A percentile compares a stretch with the other conserved stretches of the same genome.
phyloP scores from a whole-genome alignment of 2,329 filamentous ascomycete genomes.

The Arthrobotrys entomopaga region DNA sequence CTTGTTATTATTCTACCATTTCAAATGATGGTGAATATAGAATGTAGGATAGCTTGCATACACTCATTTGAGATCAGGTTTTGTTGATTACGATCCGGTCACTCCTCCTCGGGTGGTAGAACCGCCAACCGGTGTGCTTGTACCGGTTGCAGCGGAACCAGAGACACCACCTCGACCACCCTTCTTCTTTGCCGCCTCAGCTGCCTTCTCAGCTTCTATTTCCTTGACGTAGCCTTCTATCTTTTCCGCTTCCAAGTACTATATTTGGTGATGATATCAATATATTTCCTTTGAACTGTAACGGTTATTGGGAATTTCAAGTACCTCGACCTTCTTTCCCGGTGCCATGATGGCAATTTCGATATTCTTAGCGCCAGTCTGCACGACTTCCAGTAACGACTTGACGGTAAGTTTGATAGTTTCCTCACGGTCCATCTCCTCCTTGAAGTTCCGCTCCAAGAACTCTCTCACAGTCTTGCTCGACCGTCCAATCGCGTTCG shows the following conservation, averaged over 20 bases:
- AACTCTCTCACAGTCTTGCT: constrained; percentile 99
- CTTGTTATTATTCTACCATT: constrained; percentile 15
- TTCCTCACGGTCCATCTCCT: constrained; percentile 93
- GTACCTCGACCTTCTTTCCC: constrained; percentile 79
- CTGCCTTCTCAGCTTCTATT: constrained; percentile 99
- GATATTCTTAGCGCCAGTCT: constrained; percentile 99
- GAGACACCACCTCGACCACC: constrained; percentile 68
- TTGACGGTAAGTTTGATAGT: constrained; percentile 98
- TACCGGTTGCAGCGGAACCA: constrained; percentile 60
- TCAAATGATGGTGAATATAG: constrained; percentile 14
- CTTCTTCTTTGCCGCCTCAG: constrained; percentile 98
- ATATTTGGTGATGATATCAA: constrained; percentile 62
- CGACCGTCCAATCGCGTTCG: constrained; percentile 96
- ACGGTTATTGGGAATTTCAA: not conserved
- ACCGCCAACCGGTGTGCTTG: constrained; percentile 60
- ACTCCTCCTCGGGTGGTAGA: not conserved
- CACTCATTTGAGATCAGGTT: not conserved
- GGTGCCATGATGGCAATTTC: constrained; percentile 99
- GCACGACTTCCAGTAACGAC: constrained; percentile 95
- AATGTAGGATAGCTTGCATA: constrained; percentile 6
- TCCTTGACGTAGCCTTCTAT: constrained; percentile 98
- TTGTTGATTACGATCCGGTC: constrained; percentile 28
- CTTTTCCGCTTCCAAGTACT: constrained; percentile 82
- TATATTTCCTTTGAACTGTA: not conserved
- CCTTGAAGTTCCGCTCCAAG: constrained; percentile 98